phyloP scores from a whole-genome alignment of 805 yeast species.

The Teunomyces funiuensis region DNA sequence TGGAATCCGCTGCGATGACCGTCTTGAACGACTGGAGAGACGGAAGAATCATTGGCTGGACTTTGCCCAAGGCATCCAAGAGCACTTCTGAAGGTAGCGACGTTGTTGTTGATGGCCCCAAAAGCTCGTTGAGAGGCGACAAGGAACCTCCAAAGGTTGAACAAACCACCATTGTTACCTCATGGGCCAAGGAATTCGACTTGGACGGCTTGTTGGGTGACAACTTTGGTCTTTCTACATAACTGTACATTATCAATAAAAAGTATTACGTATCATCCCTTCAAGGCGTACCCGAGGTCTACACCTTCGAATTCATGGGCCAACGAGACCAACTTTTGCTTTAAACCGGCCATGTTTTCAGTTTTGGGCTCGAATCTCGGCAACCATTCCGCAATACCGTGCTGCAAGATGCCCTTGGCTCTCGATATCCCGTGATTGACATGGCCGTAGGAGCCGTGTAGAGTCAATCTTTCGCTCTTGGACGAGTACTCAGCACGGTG shows the following conservation, averaged over 20 bases:
- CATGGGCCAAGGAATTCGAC: constrained; percentile 94
- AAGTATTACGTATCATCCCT: constrained; percentile 23
- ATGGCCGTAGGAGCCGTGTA: constrained; percentile 54
- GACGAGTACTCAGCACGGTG: constrained; percentile 48
- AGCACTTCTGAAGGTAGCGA: constrained; percentile 26
- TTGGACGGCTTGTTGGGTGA: constrained; percentile 73
- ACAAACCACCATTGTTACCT: constrained; percentile 75
- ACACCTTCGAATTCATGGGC: constrained; percentile 32
- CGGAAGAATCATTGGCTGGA: constrained; percentile 92
- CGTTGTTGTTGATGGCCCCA: constrained; percentile 29
- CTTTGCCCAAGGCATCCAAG: constrained; percentile 61
- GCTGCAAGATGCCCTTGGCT: constrained; percentile 54
- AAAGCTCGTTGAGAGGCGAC: constrained; percentile 42
- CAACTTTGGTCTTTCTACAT: constrained; percentile 34
- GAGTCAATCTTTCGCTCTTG: constrained; percentile 39
- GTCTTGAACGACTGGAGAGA: constrained; percentile 96
- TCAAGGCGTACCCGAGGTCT: constrained; percentile 38
- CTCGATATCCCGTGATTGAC: constrained; percentile 39
- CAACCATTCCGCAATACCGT: constrained; percentile 51
- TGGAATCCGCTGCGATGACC: constrained; percentile 78
- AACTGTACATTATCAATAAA: constrained; percentile 4
- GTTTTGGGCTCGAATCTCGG: constrained; percentile 32
- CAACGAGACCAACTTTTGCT: constrained; percentile 26
- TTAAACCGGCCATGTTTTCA: constrained; percentile 27
- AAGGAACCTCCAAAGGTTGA: constrained; percentile 52